These are phyloP conservation scores for Spiromastix sp. DNA, from an alignment of 2,329 filamentous ascomycete species.

Conservation along the genomic window DNA sequence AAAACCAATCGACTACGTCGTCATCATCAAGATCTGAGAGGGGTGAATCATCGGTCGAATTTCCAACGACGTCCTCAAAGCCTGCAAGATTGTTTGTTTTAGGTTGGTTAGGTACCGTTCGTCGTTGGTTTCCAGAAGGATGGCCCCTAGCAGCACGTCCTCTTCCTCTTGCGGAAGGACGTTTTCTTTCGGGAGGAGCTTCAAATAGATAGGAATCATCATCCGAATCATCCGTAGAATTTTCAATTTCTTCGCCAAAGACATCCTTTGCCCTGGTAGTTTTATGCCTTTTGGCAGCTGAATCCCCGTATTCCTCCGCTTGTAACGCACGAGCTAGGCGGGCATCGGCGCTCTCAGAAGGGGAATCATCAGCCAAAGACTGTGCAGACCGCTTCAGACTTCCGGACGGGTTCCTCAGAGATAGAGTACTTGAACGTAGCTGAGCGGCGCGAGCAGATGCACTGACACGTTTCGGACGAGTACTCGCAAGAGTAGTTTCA, in stretches of 20 bases:
- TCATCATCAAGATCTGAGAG: background rate
- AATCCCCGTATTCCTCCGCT: slow-evolving; percentile 39
- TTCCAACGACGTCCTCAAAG: too few species aligned
- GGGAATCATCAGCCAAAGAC: slow-evolving; percentile 30
- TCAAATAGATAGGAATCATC: too few species aligned
- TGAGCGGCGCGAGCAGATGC: slow-evolving; percentile 37
- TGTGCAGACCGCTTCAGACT: slow-evolving; percentile 37
- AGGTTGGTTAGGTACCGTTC: too few species aligned
- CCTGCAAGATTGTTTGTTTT: too few species aligned
- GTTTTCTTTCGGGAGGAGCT: too few species aligned
- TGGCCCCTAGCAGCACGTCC: too few species aligned
- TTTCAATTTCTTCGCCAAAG: slow-evolving; percentile 14
- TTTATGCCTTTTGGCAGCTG: slow-evolving; percentile 28
- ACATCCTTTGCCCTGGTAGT: slow-evolving; percentile 10
- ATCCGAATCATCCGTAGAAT: slow-evolving; percentile 13
- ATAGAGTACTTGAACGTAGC: slow-evolving; percentile 41
- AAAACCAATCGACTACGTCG: too few species aligned
- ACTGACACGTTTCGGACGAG: slow-evolving; percentile 23
- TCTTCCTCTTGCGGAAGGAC: too few species aligned
- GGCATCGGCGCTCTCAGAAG: slow-evolving; percentile 33
- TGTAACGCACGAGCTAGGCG: slow-evolving; percentile 49
- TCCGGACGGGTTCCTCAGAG: slow-evolving; percentile 26
- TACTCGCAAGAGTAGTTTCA: slow-evolving; percentile 25
- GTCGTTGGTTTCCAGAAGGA: too few species aligned
- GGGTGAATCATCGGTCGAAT: background rate